A percentile compares a stretch with the other conserved stretches of the same genome.
These are phyloP conservation scores for Zostera marina DNA, from an alignment of 116 monocot species.

Conservation along the genomic window DNA sequence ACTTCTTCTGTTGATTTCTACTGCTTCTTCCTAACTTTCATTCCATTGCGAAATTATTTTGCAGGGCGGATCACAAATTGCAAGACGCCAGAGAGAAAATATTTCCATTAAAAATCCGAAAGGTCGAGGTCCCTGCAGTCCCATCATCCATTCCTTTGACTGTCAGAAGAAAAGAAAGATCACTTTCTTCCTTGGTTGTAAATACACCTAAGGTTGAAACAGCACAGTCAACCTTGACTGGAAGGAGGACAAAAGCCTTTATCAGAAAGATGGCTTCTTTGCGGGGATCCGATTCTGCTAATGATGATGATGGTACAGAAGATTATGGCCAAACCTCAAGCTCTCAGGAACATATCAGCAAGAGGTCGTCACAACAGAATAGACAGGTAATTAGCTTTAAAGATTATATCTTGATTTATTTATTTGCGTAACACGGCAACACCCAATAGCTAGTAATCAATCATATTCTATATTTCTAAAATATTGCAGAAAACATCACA, in stretches of 20 bases:
- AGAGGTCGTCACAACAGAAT: slow-evolving; percentile 20
- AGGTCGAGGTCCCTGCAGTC: slow-evolving; percentile 44
- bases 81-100: slow-evolving; percentile 88
- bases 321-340: slow-evolving; percentile 25
- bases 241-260: slow-evolving; percentile 63
- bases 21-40: background rate
- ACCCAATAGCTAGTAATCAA: too few relatives aligned
- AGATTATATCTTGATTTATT: background rate
- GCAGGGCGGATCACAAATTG: slow-evolving; percentile 91
- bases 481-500: slow-evolving; percentile 37
- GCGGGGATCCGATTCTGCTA: background rate
- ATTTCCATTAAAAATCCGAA: slow-evolving; percentile 74
- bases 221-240: slow-evolving; percentile 45
- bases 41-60: background rate
- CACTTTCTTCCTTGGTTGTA: slow-evolving; percentile 90
- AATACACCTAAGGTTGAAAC: slow-evolving; percentile 52
- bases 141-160: slow-evolving; percentile 44
- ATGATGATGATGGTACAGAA: slow-evolving; percentile 24
- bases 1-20: background rate
- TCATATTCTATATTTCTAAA: background rate
- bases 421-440: background rate
- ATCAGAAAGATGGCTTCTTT: slow-evolving; percentile 26
- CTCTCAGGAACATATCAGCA: slow-evolving; percentile 28
- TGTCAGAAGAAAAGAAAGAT: slow-evolving; percentile 86
- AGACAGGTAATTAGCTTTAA: slow-evolving; percentile 27